These are phyloP conservation scores for Coniochaeta hoffmannii DNA, from an alignment of 2,329 filamentous ascomycete genomes.

Conservation along the genomic window DNA sequence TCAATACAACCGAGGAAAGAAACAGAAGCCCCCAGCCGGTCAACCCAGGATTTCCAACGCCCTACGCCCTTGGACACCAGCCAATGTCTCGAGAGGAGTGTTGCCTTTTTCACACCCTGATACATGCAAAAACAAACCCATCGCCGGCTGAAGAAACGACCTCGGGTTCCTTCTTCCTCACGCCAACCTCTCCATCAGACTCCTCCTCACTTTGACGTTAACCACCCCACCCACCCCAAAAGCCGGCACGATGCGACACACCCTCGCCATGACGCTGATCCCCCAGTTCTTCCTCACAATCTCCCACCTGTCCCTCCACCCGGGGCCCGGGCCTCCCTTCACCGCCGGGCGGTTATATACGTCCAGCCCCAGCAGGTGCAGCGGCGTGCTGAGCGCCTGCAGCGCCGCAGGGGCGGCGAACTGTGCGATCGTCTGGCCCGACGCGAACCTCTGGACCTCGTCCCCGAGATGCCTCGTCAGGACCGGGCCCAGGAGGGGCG, in stretches of 20 bases:
- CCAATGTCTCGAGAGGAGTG: not conserved
- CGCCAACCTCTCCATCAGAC: slow-evolving; percentile 56
- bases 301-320: slow-evolving; percentile 52
- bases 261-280: slow-evolving; percentile 64
- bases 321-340: slow-evolving; percentile 15
- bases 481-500: slow-evolving; percentile 65
- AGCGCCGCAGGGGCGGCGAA: slow-evolving; percentile 73
- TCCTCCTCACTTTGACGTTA: slow-evolving; percentile 63
- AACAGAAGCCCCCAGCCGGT: not conserved
- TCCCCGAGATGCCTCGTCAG: slow-evolving; percentile 49
- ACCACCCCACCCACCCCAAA: slow-evolving; percentile 86
- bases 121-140: not conserved
- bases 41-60: not conserved
- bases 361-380: slow-evolving; percentile 80
- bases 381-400: slow-evolving; percentile 72
- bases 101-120: not conserved
- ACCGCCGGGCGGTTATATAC: slow-evolving; percentile 66
- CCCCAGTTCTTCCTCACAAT: slow-evolving; percentile 70
- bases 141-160: not conserved
- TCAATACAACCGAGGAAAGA: not conserved
- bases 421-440: slow-evolving; percentile 62
- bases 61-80: not conserved
- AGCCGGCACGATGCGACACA: slow-evolving; percentile 80
- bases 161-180: slow-evolving; percentile 13
- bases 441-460: slow-evolving; percentile 41